phyloP scores from a whole-genome alignment of 2,329 filamentous ascomycete genomes.

The Leptoxyphium fumago region DNA sequence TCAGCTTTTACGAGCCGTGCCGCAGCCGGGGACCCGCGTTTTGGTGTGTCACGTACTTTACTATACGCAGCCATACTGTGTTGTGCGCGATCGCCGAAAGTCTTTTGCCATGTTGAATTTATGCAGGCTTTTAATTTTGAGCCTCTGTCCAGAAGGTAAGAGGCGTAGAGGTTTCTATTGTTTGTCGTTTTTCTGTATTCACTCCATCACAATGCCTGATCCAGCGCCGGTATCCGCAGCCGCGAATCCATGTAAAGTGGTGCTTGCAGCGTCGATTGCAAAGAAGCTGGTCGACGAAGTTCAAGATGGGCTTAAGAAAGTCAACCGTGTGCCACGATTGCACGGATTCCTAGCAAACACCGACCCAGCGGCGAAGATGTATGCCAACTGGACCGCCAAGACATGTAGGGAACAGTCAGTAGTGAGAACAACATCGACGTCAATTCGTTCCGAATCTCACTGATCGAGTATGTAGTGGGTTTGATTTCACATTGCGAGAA shows the following conservation, averaged over 20 bases:
- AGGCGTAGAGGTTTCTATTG: no score
- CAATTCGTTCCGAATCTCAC: neutral
- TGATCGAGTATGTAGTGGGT: constrained; percentile 46
- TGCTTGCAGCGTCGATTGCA: constrained; percentile 76
- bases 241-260: constrained; percentile 63
- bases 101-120: neutral
- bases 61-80: no score
- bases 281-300: constrained; percentile 70
- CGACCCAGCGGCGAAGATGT: constrained; percentile 81
- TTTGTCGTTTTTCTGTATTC: no score
- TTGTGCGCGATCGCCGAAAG: neutral
- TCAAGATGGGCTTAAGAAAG: constrained; percentile 54
- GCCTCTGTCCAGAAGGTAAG: neutral
- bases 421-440: constrained; percentile 1
- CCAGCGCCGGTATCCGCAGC: constrained; percentile 1
- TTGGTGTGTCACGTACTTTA: no score
- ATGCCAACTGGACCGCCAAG: constrained; percentile 95
- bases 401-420: constrained; percentile 90
- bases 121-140: neutral
- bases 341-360: constrained; percentile 85
- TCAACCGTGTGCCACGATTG: constrained; percentile 61
- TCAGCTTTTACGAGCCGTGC: no score
- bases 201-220: neutral
- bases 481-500: constrained; percentile 71
- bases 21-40: no score